Evolutionary conservation across 2,329 filamentous ascomycete species (phyloP), one percentile per base, ranked within the genome.

Genomic region (Ascomycota sp.): DNA sequence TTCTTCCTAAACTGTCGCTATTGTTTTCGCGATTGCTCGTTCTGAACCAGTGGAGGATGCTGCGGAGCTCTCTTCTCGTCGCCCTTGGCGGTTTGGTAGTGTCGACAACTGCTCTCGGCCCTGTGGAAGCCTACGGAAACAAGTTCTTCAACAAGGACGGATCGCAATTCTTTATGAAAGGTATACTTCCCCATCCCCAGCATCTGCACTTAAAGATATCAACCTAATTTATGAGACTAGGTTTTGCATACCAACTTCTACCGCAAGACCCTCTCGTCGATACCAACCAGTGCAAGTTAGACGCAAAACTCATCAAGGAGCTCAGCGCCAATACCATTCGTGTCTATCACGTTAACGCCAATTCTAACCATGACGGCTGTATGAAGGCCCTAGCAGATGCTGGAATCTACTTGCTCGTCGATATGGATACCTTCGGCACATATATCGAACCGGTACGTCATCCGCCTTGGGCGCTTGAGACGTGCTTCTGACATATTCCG

Each of bases 101-200:
- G 19, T 40, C 43, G 20, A 47, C 46, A 27, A 39, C 48, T 21
- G 57, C 61, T 20, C 38, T 69, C 28, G 52, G 63, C 23, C 55
- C 59, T 17, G 57, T 71, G 34, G 55, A 60, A 30, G 52, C 57
- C 13, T 67, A 75, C 31, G 81, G 81, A 30, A 73, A 75, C 56
- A 92, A 91, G 55, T 82, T 92, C 59, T 92, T 91, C 58, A 73
- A 71, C 40, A 69, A 68, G 43, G 69, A 85, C 48, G 81, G 81
- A 38, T 63, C 72, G 21, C 81, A 91, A 47, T 91, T 79, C 61
- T 89, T 71, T 51, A 65, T 89, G 51, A 89, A 85, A 57, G 80
- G 80, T 78, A 2, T 10, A 27, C 21, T 5, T 11, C 4, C 2
- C 4, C 10, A n/a, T 10, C 9, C 24, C 6, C 42, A 17, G 4